These are phyloP conservation scores for Coccomyxa sp. DNA, from an alignment of 139 green algal species.

Conservation along the genomic window DNA sequence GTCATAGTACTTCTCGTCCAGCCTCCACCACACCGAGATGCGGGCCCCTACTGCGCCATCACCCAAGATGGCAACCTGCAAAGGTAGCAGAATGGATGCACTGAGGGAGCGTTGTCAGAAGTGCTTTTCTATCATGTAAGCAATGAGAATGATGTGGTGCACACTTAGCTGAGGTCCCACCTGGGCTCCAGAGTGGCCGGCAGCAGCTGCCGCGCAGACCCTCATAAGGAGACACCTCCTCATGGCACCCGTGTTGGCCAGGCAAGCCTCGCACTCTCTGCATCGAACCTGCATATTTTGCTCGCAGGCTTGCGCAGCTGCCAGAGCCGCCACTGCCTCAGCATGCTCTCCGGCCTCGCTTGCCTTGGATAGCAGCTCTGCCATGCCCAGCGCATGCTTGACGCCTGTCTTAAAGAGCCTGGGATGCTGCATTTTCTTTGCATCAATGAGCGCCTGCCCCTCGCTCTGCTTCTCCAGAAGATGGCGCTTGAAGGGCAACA, in stretches of 20 bases:
- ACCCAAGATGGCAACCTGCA: conserved; percentile 47
- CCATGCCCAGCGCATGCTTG: background rate
- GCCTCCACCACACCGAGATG: conserved; percentile 60
- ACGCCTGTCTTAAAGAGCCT: background rate
- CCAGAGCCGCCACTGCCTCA: conserved; percentile 14
- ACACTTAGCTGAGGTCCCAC: background rate
- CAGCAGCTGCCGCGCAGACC: conserved; percentile 61
- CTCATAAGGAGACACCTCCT: conserved; percentile 67
- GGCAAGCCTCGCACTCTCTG: conserved; percentile 47
- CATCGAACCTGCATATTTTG: conserved; percentile 48
- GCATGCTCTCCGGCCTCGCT: background rate
- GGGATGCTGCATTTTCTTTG: conserved; percentile 17
- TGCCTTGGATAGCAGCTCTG: background rate
- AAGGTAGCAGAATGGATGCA: background rate
- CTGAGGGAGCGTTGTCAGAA: background rate
- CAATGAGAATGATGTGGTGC: background rate
- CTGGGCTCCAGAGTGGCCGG: conserved; percentile 46
- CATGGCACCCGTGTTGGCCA: conserved; percentile 20
- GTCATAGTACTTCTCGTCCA: conserved; percentile 42
- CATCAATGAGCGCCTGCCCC: background rate
- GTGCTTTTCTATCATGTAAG: background rate
- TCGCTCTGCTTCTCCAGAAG: conserved; percentile 23
- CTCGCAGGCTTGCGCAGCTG: conserved; percentile 28
- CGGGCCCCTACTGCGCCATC: conserved; percentile 57
- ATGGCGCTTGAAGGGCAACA: conserved; percentile 34